Evolutionary conservation across 352 stramenopile species (phyloP).

Genomic region (Pseudoperonospora humuli): DNA sequence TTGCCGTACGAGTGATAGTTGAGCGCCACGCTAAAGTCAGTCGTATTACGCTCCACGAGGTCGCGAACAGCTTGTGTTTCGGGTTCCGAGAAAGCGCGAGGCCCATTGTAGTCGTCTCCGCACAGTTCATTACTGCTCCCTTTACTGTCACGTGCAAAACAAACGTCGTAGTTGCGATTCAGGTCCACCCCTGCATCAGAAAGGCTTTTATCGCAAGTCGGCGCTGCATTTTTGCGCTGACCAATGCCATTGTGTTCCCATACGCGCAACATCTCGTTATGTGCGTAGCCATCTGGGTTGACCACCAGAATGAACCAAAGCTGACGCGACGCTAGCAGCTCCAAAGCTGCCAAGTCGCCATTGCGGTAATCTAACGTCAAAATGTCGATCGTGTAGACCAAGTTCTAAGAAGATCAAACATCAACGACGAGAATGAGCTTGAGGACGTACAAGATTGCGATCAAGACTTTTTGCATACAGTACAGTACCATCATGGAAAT

Average conservation of each 20-base stretch:
- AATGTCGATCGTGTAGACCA: slow-evolving; percentile 79
- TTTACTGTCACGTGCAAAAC: slow-evolving; percentile 49
- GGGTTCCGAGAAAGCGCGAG: slow-evolving; percentile 67
- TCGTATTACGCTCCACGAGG: slow-evolving; percentile 43
- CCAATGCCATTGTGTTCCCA: slow-evolving; percentile 42
- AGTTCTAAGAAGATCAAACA: slow-evolving; percentile 30
- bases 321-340: slow-evolving; percentile 57
- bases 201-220: slow-evolving; percentile 24
- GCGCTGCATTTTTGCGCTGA: slow-evolving; percentile 62
- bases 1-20: slow-evolving; percentile 85
- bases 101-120: slow-evolving; percentile 66
- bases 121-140: slow-evolving; percentile 63
- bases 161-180: slow-evolving; percentile 83
- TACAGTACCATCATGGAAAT: slow-evolving; percentile 77
- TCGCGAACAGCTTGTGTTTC: slow-evolving; percentile 67
- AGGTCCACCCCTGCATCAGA: slow-evolving; percentile 60
- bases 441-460: not conserved
- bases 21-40: slow-evolving; percentile 52
- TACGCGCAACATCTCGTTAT: slow-evolving; percentile 54
- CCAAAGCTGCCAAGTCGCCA: slow-evolving; percentile 39
- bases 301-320: slow-evolving; percentile 82
- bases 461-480: not conserved
- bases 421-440: slow-evolving; percentile 1
- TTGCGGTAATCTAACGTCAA: slow-evolving; percentile 51
- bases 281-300: slow-evolving; percentile 76